Conservation (phyloP, 768 basidiomycete species). For the Terana coerulea region DNA sequence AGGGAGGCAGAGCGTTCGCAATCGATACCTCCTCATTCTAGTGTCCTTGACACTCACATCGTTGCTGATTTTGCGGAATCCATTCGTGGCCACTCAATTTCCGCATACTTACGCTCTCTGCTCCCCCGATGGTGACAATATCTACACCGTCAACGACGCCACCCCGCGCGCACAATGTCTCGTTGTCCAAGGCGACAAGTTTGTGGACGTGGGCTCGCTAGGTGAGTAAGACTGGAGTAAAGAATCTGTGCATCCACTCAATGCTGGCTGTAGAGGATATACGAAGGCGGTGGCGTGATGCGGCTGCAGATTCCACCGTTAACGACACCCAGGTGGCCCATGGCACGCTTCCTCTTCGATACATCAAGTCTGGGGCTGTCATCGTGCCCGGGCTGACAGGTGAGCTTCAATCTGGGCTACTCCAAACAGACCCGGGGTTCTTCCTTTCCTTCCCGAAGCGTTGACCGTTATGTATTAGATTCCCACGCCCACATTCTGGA, state of each 20-base stretch:
- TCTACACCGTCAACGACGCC: constrained; percentile 65
- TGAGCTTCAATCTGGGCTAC: constrained; percentile 29
- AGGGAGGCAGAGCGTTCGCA: neutral
- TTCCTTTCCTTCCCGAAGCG: neutral
- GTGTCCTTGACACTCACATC: constrained; percentile 19
- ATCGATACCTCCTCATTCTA: constrained; percentile 17
- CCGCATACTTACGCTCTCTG: constrained; percentile 57
- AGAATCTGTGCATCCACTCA: neutral
- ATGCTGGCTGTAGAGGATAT: constrained; percentile 36
- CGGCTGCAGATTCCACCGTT: constrained; percentile 20
- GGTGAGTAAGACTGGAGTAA: constrained; percentile 36
- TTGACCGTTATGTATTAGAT: constrained; percentile 38
- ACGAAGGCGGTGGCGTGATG: constrained; percentile 33
- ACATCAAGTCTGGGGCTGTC: constrained; percentile 52
- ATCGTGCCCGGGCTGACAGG: constrained; percentile 73
- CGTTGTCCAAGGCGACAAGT: constrained; percentile 46
- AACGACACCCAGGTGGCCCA: constrained; percentile 18
- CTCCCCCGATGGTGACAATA: constrained; percentile 42
- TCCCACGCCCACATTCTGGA: constrained; percentile 78
- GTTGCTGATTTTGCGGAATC: constrained; percentile 13
- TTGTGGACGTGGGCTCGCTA: constrained; percentile 52
- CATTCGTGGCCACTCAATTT: constrained; percentile 8
- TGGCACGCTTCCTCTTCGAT: constrained; percentile 31
- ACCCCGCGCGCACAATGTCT: constrained; percentile 59
- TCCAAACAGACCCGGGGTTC: neutral